phyloP scores from a whole-genome alignment of 331 rosid genomes.

The Malus hybrid region DNA sequence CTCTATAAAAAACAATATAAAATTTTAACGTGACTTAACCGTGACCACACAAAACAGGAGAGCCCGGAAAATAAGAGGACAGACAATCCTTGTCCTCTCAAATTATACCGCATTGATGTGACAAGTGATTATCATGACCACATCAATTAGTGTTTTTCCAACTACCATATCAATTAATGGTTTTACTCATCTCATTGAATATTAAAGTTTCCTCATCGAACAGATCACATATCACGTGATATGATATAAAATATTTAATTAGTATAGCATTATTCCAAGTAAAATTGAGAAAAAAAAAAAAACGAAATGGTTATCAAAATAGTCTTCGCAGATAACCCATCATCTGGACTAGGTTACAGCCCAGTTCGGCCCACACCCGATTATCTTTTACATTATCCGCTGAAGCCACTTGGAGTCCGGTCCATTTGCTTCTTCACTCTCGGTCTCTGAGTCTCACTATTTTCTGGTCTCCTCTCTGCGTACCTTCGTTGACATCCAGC shows the following conservation, averaged over 20 bases:
- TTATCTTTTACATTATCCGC: not conserved
- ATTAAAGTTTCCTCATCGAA: not conserved
- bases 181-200: not conserved
- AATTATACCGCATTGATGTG: not conserved
- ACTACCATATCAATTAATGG: not conserved
- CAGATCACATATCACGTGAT: not conserved
- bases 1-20: too few species aligned
- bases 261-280: too few species aligned
- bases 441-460: not conserved
- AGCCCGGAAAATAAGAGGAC: too few species aligned
- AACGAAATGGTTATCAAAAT: too few species aligned
- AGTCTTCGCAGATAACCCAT: not conserved
- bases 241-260: too few species aligned
- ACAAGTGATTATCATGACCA: not conserved
- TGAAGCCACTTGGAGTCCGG: not conserved
- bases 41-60: too few species aligned
- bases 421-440: not conserved
- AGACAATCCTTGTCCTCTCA: too few species aligned
- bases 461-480: not conserved
- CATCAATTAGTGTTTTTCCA: not conserved
- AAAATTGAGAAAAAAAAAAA: too few species aligned
- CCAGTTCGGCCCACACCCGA: not conserved
- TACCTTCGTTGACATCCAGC: not conserved
- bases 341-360: not conserved
- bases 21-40: too few species aligned